Percentiles rank a stretch among this genome's conserved stretches.
Evolutionary conservation across 1,139 yeast species (phyloP).

Genomic region (Sugiyamaella pinicola): DNA sequence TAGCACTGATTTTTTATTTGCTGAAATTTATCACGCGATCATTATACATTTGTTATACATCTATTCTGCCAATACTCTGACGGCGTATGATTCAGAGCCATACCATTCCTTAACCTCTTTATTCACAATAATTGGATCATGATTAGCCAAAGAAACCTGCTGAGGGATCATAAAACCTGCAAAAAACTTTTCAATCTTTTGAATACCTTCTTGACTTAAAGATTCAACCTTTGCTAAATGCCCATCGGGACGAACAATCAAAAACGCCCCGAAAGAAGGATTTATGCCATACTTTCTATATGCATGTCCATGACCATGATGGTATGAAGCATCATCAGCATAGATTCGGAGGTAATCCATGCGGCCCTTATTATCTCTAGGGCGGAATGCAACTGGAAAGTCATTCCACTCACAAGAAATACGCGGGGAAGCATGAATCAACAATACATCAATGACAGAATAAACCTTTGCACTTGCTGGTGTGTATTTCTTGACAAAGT

Average conservation of each 20-base stretch:
- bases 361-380: slow-evolving; percentile 39
- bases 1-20: too few species aligned
- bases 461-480: slow-evolving; percentile 37
- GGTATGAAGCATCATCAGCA: slow-evolving; percentile 37
- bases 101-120: slow-evolving; percentile 28
- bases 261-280: slow-evolving; percentile 37
- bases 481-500: slow-evolving; percentile 37
- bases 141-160: slow-evolving; percentile 25
- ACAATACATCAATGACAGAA: slow-evolving; percentile 39
- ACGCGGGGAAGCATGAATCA: slow-evolving; percentile 37
- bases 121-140: slow-evolving; percentile 22
- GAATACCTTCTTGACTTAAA: slow-evolving; percentile 33
- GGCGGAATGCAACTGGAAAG: slow-evolving; percentile 41
- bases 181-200: slow-evolving; percentile 36
- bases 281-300: slow-evolving; percentile 41
- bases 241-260: slow-evolving; percentile 46
- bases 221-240: slow-evolving; percentile 40
- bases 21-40: too few species aligned
- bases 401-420: slow-evolving; percentile 37
- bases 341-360: slow-evolving; percentile 43
- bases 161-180: slow-evolving; percentile 37
- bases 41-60: too few species aligned
- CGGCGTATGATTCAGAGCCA: slow-evolving; percentile 20
- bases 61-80: slow-evolving; percentile 3
- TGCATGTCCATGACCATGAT: slow-evolving; percentile 36